phyloP scores from a whole-genome alignment of 768 basidiomycete species.

The Hericium coralloides region DNA sequence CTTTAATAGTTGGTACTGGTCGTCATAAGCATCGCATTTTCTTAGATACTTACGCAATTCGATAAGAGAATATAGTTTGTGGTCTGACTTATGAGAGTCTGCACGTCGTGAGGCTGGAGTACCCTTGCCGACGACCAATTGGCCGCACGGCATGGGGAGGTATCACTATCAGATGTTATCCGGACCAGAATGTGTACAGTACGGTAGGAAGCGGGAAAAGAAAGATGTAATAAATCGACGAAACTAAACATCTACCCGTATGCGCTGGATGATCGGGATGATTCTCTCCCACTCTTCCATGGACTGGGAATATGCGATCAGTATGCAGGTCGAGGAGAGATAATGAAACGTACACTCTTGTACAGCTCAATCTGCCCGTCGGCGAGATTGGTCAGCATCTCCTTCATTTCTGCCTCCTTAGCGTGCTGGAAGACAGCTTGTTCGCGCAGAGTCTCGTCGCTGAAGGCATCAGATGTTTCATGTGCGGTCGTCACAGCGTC shows the following conservation, averaged over 20 bases:
- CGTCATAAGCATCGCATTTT: no score
- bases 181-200: neutral
- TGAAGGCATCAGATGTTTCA: slow-evolving; percentile 94
- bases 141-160: neutral
- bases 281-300: slow-evolving; percentile 98
- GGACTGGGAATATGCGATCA: slow-evolving; percentile 35
- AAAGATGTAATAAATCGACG: slow-evolving; percentile 10
- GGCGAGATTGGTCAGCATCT: slow-evolving; percentile 80
- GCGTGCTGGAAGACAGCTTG: slow-evolving; percentile 83
- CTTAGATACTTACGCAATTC: no score
- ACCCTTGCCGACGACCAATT: neutral
- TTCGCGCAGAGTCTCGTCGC: slow-evolving; percentile 88
- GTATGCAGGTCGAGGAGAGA: neutral
- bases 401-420: slow-evolving; percentile 96
- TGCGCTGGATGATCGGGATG: slow-evolving; percentile 88
- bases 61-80: no score
- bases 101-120: neutral
- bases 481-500: slow-evolving; percentile 93
- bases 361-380: slow-evolving; percentile 96
- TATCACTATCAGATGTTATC: neutral
- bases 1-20: no score
- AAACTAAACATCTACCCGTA: slow-evolving; percentile 79
- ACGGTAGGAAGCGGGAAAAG: slow-evolving; percentile 3
- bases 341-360: slow-evolving; percentile 48
- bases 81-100: no score